Evolutionary conservation across 129 eudicot genomes (phyloP).

Genomic region (Smallanthus sonchifolius): DNA sequence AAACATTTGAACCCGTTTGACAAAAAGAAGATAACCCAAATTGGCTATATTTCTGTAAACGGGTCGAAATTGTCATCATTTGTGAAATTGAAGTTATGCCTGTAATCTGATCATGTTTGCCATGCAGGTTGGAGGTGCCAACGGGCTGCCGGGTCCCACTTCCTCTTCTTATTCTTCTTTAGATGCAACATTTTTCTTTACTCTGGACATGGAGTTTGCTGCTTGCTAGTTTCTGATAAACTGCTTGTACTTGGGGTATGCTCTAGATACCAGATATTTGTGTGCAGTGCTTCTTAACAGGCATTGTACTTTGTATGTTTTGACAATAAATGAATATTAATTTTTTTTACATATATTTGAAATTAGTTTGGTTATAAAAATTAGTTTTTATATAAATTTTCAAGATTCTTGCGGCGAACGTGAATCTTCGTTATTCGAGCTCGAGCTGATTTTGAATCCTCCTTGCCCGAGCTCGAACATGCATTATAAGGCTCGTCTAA

Average conservation of each 20-base stretch:
- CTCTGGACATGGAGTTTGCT: constrained; percentile 21
- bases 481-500: background rate
- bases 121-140: constrained; percentile 31
- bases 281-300: background rate
- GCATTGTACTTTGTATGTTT: background rate
- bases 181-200: constrained; percentile 11
- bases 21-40: background rate
- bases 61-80: background rate
- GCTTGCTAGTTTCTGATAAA: constrained; percentile 18
- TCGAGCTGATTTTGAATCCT: background rate
- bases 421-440: background rate
- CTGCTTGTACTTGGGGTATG: background rate
- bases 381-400: background rate
- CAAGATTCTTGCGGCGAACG: background rate
- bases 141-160: background rate
- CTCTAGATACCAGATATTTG: constrained; percentile 12
- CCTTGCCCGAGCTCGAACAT: background rate
- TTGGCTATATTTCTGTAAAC: background rate
- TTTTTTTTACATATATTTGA: background rate
- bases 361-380: background rate
- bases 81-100: background rate
- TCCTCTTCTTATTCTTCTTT: constrained; percentile 8
- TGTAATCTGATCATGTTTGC: background rate
- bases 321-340: background rate
- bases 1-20: background rate